Evolutionary conservation across 129 eudicot species (phyloP), one percentile per base, ranked within the genome.

Genomic region (Rutidosis leptorrhynchoides): DNA sequence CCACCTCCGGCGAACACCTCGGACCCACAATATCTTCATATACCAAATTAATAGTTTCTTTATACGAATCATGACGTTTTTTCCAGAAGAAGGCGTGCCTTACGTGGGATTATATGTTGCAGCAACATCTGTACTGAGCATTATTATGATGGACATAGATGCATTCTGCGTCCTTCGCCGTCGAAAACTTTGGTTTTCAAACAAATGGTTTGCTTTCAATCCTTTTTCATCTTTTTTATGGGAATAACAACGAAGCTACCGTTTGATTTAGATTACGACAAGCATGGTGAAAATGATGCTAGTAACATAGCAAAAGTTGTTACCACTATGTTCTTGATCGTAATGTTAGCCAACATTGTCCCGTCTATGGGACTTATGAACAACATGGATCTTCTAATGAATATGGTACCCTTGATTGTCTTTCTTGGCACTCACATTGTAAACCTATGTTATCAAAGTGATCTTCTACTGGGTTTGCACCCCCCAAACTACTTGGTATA

Each of bases 241-340:
- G 80, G 70, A 0, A 78, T 80, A 4, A 69, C 74, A 30, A 57
- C 72, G 76, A 81, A 81, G 69, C 60, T 81, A 16, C 79, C 85
- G 0, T 21, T 77, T 5, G 81, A 77, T 55, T 17, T 45, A 6
- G 15, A 9, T 45, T 3, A 62, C 65, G n/a, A n/a, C n/a, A n/a
- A n/a, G n/a, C n/a, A 7, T 12, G n/a, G n/a, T 5, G 43, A 35
- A 5, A 12, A 35, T 35, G 43, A 35, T 35, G 9, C 10, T 3
- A 12, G 6, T 35, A n/a, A n/a, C n/a, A n/a, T n/a, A n/a, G n/a
- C n/a, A n/a, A n/a, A n/a, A 19, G 0, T n/a, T 24, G 11, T 24
- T 7, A 32, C 68, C 37, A 6, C 21, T 11, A 0, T 1, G 11
- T 71, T 71, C 65, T 45, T 71, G 62, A 20, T 62, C 29, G 23